Evolutionary conservation across 2,329 filamentous ascomycete genomes (phyloP), one percentile per base, ranked within the genome.

Genomic region (Malbranchea zuffiana): DNA sequence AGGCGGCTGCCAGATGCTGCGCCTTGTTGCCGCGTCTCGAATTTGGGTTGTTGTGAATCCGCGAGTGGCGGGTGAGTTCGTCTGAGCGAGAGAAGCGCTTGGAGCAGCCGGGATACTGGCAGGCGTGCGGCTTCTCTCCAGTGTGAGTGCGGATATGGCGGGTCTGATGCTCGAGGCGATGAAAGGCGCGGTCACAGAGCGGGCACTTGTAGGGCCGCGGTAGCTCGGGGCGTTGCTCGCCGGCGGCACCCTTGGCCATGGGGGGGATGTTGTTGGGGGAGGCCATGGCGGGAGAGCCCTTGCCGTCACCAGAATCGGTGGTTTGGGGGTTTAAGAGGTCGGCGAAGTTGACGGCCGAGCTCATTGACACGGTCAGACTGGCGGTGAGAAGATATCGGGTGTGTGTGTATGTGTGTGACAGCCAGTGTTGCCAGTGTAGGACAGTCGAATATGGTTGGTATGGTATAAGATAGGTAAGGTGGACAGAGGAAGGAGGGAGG

Each of bases 11-110:
- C 37, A 73, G 66, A 43, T 71, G 69, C 56, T 77, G 70, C 43
- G 36, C 35, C 69, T 94, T 94, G 71, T 93, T 92, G 48, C 85
- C 87, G 55, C 88, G 72, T 56, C 90, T 74, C 40, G 87, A 95
- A 71, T 96, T 96, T 41, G 90, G 88, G 66, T 96, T 98, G 75
- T 84, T 95, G 74, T 98, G 88, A 67, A 98, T 98, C 60, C 88
- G 77, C 58, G 88, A 95, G 66, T 98, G 88, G 44, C 88, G 80
- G 44, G 90, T 98, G 50, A 98, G 72, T 66, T 98, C 88, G 57
- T 98, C 88, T 8, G 88, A 95, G 47, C 88, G 80, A 47, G 84
- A 93, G 68, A 98, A 96, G 54, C 88, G 84, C 67, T 96, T 96
- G 51, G 83, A 88, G 75, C 88, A 96, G 51, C 87, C 86, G 3